A percentile compares a stretch with the other conserved stretches of the same genome.
Evolutionary conservation across 2,329 filamentous ascomycete species (phyloP).

Genomic region (Nigrospora oryzae): DNA sequence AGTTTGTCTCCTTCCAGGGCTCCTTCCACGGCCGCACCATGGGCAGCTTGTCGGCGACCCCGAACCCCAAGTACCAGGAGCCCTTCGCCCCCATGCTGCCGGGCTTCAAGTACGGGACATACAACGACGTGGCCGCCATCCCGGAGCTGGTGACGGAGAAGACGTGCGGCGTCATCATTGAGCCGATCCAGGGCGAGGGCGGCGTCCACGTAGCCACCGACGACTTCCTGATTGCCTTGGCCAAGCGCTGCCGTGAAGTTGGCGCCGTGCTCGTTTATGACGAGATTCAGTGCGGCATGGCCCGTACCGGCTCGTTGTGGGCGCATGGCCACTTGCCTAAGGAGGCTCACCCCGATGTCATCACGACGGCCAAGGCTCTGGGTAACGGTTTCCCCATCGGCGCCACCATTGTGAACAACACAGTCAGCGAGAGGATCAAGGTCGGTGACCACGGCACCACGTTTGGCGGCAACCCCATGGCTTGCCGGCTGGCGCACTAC

Average conservation of each 20-base stretch:
- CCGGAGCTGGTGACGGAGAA: constrained; percentile 68
- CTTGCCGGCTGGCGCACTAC: constrained; percentile 75
- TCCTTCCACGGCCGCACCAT: constrained; percentile 97
- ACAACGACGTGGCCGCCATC: constrained; percentile 72
- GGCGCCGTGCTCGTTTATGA: constrained; percentile 89
- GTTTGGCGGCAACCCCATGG: constrained; percentile 87
- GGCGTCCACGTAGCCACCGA: constrained; percentile 78
- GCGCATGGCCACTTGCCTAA: constrained; percentile 66
- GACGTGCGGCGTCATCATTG: constrained; percentile 90
- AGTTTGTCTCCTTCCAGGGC: constrained; percentile 83
- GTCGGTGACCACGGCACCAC: constrained; percentile 87
- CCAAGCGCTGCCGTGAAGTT: constrained; percentile 74
- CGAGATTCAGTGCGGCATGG: constrained; percentile 92
- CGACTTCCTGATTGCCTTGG: constrained; percentile 79
- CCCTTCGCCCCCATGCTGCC: constrained; percentile 95
- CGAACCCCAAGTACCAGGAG: constrained; percentile 94
- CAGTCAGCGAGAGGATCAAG: constrained; percentile 58
- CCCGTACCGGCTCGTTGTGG: constrained; percentile 83
- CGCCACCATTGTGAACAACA: constrained; percentile 55
- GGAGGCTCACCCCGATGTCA: constrained; percentile 83
- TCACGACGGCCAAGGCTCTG: constrained; percentile 91
- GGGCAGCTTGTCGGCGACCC: constrained; percentile 90
- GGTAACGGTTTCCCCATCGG: constrained; percentile 96
- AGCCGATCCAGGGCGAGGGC: constrained; percentile 96
- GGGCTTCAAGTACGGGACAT: constrained; percentile 79